Conservation (phyloP, 2,329 filamentous ascomycete species). For the Penicillium frequentans region DNA sequence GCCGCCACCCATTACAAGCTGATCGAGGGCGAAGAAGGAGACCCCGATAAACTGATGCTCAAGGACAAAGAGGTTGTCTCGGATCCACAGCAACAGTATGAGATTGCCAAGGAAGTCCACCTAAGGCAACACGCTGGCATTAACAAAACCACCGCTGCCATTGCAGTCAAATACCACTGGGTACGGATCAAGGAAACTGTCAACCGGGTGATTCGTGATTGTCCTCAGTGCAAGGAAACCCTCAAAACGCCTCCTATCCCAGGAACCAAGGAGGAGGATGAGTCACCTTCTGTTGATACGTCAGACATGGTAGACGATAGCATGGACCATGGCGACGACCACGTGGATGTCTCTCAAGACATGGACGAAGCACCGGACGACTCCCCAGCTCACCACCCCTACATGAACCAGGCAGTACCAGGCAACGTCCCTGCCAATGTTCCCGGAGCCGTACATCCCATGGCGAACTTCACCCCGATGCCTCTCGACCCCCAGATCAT, state of each 20-base stretch:
- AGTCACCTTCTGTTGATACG: constrained; percentile 14
- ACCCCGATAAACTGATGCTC: constrained; percentile 78
- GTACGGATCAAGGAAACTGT: constrained; percentile 97
- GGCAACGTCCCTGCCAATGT: constrained; percentile 34
- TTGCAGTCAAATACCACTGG: constrained; percentile 95
- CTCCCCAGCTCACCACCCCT: constrained; percentile 32
- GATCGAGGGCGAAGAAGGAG: constrained; percentile 50
- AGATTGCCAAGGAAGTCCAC: constrained; percentile 79
- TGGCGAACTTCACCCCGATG: constrained; percentile 50
- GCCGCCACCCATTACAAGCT: constrained; percentile 96
- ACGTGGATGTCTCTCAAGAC: constrained; percentile 15
- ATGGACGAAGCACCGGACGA: constrained; percentile 27
- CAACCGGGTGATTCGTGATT: constrained; percentile 89
- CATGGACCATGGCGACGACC: constrained; percentile 14
- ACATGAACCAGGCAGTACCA: constrained; percentile 29
- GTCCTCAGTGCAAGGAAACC: constrained; percentile 81
- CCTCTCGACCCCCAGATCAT: constrained; percentile 64
- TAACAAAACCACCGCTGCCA: constrained; percentile 95
- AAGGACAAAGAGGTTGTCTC: constrained; percentile 97
- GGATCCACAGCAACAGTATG: constrained; percentile 84
- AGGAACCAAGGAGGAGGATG: constrained; percentile 30
- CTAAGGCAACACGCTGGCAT: constrained; percentile 80
- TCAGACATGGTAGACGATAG: constrained; percentile 15
- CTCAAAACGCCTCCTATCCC: constrained; percentile 55
- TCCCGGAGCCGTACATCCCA: constrained; percentile 37